Conservation (phyloP, 306 rosid species). For the Castanea sativa region DNA sequence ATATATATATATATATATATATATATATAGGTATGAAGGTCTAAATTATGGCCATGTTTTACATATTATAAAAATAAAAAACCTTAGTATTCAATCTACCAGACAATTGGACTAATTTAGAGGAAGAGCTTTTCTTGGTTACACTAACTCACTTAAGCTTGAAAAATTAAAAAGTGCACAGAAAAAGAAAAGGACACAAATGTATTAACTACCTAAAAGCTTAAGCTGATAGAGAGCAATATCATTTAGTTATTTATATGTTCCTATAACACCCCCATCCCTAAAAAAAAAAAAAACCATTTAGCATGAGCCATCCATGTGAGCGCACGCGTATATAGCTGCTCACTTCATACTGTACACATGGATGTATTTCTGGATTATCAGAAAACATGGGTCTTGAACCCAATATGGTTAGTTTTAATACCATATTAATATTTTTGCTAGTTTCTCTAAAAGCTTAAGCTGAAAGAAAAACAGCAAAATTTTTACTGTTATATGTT, state of each 20-base stretch:
- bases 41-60: background rate
- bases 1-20: no score
- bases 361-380: background rate
- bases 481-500: background rate
- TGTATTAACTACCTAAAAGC: background rate
- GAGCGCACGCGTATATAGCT: background rate
- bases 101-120: background rate
- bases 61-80: background rate
- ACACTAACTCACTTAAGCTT: background rate
- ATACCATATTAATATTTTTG: background rate
- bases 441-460: background rate
- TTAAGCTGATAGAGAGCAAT: background rate
- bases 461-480: background rate
- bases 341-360: background rate
- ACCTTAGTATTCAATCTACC: background rate
- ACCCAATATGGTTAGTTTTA: background rate
- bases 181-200: background rate
- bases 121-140: background rate
- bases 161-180: background rate
- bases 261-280: background rate
- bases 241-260: background rate
- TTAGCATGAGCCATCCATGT: background rate
- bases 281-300: background rate
- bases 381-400: background rate
- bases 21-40: background rate